Evolutionary conservation across 306 rosid genomes (phyloP).

Genomic region (Vigna mungo): DNA sequence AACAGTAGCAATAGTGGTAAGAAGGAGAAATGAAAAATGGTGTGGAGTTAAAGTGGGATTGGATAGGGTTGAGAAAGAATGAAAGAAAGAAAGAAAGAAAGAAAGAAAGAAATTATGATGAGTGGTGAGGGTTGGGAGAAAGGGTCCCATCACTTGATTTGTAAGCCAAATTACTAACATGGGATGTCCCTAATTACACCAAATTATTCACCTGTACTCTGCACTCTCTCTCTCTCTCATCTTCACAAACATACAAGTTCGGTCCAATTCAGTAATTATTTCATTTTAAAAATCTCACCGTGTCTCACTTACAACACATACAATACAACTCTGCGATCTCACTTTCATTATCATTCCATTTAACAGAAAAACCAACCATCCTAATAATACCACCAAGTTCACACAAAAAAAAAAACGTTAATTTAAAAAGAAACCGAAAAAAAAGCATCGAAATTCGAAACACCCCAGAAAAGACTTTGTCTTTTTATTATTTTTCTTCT

Average conservation of each 20-base stretch:
- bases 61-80: slow-evolving; percentile 24
- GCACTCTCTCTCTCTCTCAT: slow-evolving; percentile 1
- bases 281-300: slow-evolving; percentile 12
- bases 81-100: no score
- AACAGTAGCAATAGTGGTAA: no score
- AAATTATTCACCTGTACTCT: slow-evolving; percentile 40
- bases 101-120: slow-evolving; percentile 9
- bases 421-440: neutral
- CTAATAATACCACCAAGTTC: neutral
- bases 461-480: neutral
- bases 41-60: neutral
- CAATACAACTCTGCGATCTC: slow-evolving; percentile 28
- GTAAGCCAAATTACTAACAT: slow-evolving; percentile 65
- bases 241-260: slow-evolving; percentile 45
- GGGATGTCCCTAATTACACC: slow-evolving; percentile 54
- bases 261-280: slow-evolving; percentile 46
- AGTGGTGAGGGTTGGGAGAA: neutral
- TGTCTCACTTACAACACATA: neutral
- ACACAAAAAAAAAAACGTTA: neutral
- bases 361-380: neutral
- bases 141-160: slow-evolving; percentile 55
- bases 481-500: neutral
- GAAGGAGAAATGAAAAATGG: no score
- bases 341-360: neutral
- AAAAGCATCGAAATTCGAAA: neutral